Evolutionary conservation across 2,329 filamentous ascomycete species (phyloP), one percentile per base, ranked within the genome.

Genomic region (Scopulariopsis brevicaulis): DNA sequence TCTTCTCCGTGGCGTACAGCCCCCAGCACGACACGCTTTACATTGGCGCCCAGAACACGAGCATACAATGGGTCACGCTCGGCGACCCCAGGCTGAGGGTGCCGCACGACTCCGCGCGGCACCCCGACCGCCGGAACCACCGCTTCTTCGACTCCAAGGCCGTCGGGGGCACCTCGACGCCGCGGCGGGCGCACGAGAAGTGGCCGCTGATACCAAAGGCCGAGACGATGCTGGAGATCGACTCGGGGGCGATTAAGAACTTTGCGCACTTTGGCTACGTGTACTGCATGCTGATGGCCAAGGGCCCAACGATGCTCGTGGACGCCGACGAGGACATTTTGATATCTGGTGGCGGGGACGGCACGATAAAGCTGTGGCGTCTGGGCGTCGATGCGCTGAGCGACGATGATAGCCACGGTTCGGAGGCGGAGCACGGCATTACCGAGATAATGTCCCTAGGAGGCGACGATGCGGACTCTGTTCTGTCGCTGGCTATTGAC

Each of bases 241-340:
- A 90, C 65, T 83, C 85, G 55, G 82, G 88, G 24, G 86, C 92
- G 58, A 89, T 96, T 59, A 82, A 80, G 59, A 88, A 94, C 65
- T 99, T 96, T 72, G 91, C 94, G 1, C 94, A 99, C 70, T 93
- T 86, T 70, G 94, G 95, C 52, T 97, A 96, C 68, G 85, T 99
- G 0, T 96, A 96, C 70, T 95, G 91, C 70, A 97, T 97, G 93
- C 78, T 96, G 5, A 78, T 99, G 60, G 85, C 90, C 0, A 84
- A 82, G 60, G 89, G 89, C 0, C 78, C 80, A 0, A 83, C 80
- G 0, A 76, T 83, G 1, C 78, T 90, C 7, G 79, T 90, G 4
- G 86, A 86, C 7, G 77, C 82, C 0, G 84, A 89, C 1, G 84
- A 87, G 28, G 92, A 97, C 64, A 84, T 96, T 1, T 70, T 99